Evolutionary conservation across 768 basidiomycete genomes (phyloP), one percentile per base, ranked within the genome.

Genomic region (Pholiota conissans): DNA sequence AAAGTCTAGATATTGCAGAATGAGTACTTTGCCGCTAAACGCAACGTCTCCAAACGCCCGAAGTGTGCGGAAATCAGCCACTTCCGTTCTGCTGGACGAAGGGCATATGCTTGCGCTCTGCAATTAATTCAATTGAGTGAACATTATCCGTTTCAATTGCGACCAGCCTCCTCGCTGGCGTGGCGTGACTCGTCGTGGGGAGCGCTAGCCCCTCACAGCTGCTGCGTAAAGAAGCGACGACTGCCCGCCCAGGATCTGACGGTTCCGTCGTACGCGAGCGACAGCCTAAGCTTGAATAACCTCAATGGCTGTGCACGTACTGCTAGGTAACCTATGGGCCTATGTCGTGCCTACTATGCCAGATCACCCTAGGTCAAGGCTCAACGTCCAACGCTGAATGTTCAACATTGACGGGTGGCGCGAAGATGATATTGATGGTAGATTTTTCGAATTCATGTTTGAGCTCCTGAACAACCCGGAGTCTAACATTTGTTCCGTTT

Each of bases 1-100:
- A 62, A 54, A 58, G 51, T 20, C 42, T 26, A 35, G 47, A 30
- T 20, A 45, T n/a, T 5, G 28, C 27, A 47, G 47, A 35, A 52
- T 52, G 50, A 52, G 39, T 18, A 52, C 28, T 29, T 35, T 39
- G 49, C 32, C 29, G 3, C 18, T 18, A 35, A 22, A 14, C 32
- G 26, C 34, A 37, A 37, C 32, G 27, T 35, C 37, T 52, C 39
- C 50, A 52, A 52, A 52, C 50, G 34, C n/a, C 50, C 50, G 50
- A 22, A 22, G 18, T 27, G n/a, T 39, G 50, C 50, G 50, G 50
- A 52, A 52, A 52, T 52, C 50, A 52, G 20, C 32, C 35, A 24
- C 49, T 49, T 35, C 50, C 50, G 50, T 24, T 32, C 20, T 37
- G 32, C 11, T 22, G 18, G 22, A 51, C 24, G 50, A 14, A 22